Evolutionary conservation across 2,329 filamentous ascomycete species (phyloP), one percentile per base, ranked within the genome.

Genomic region (Lachnellula willkommii): DNA sequence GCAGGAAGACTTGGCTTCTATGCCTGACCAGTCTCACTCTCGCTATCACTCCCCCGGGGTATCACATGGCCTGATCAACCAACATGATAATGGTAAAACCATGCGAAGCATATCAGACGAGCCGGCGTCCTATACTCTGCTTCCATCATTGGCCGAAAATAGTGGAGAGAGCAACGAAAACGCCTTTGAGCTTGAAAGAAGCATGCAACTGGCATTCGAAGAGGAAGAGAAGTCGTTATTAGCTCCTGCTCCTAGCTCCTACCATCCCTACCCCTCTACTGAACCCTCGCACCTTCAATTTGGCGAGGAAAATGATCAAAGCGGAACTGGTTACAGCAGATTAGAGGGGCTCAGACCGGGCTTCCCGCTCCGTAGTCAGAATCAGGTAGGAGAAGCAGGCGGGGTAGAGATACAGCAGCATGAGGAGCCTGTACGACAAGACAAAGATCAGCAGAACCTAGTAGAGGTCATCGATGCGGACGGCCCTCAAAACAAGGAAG

Each of bases 121-220:
- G 48, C 54, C 52, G 55, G 55, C 35, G 50, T 48, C 49, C 52
- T 32, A 59, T 54, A 53, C 39, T 51, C 50, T 57, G 39, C 50
- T 60, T 57, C 56, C 47, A 46, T 54, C 37, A 57, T 54, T 53
- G 47, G 55, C 58, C 6, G 24, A 26, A 26, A 55, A 63, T 60
- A 35, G 59, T 57, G 35, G 50, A 56, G 57, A 54, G 54, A 60
- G 52, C 32, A 28, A 62, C 50, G 47, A 63, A 39, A 55, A 52
- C 14, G 58, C 58, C 35, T 50, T 48, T 61, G 42, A 58, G 57
- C 52, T 62, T 26, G 52, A 61, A 52, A 60, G 58, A 55, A 26
- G 24, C 6, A 26, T 26, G 6, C 6, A 26, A 26, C 24, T 26
- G 6, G 24, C 24, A 26, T 26, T 26, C 6, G 6, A 26, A 26